Conservation (phyloP, 306 rosid species). For the Quercus berberidifolia region DNA sequence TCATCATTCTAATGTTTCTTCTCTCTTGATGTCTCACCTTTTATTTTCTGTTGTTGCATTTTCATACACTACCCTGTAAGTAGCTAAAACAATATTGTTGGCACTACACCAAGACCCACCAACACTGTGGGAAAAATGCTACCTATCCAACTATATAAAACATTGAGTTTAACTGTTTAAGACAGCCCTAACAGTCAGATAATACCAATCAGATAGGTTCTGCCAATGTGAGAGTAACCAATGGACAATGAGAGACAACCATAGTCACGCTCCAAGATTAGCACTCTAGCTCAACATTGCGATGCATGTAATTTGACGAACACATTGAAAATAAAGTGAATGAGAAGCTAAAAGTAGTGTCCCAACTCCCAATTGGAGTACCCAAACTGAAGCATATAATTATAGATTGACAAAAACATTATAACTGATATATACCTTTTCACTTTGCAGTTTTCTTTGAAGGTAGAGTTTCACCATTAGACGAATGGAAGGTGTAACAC, state of each 20-base stretch:
- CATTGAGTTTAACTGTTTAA: not conserved
- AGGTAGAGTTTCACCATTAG: constrained; percentile 74
- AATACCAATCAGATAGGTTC: not conserved
- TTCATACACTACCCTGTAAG: not conserved
- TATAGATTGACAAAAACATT: not conserved
- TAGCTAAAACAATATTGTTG: not conserved
- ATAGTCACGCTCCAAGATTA: not conserved
- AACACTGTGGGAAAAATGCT: not conserved
- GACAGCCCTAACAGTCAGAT: not conserved
- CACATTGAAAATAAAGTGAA: not conserved
- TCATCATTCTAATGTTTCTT: not conserved
- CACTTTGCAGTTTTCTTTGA: constrained; percentile 64
- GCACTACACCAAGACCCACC: not conserved
- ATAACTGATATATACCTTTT: constrained; percentile 41
- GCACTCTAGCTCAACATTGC: not conserved
- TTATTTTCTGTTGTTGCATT: not conserved
- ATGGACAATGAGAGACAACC: not conserved
- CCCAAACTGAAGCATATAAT: not conserved
- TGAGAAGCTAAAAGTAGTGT: not conserved
- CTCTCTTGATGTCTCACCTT: not conserved
- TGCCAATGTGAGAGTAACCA: not conserved
- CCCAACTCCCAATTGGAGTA: not conserved
- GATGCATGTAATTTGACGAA: not conserved
- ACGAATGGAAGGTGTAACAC: constrained; percentile 80
- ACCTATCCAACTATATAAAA: not conserved